A percentile compares a stretch with the other conserved stretches of the same genome.
Evolutionary conservation across 202 grass and related monocot species (phyloP).

Genomic region (Digitaria exilis): DNA sequence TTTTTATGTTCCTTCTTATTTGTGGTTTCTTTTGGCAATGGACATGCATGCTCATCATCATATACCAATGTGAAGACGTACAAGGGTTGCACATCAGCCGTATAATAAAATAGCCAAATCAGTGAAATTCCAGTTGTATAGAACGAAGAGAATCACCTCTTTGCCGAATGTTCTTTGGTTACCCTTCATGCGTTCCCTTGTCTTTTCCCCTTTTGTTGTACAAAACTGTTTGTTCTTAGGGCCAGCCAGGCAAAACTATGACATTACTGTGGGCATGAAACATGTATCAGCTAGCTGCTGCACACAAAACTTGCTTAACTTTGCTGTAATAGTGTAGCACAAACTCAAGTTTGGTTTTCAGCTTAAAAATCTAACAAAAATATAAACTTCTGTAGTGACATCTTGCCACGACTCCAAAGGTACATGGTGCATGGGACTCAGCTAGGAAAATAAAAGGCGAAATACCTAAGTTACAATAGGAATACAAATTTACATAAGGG

Average conservation of each 20-base stretch:
- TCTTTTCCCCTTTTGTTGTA: background rate
- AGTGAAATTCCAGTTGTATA: background rate
- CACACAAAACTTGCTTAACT: background rate
- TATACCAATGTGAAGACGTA: background rate
- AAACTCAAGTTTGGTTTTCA: background rate
- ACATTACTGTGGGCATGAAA: background rate
- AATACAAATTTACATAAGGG: background rate
- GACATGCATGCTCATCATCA: background rate
- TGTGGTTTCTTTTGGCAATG: background rate
- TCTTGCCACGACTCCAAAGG: background rate
- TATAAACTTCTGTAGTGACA: too few species aligned
- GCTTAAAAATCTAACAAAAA: background rate
- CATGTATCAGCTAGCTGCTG: background rate
- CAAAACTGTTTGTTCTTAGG: background rate
- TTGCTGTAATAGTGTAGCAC: background rate
- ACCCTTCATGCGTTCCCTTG: too few species aligned
- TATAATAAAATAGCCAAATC: background rate
- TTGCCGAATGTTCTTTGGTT: background rate
- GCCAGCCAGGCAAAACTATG: background rate
- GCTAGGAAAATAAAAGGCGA: too few species aligned
- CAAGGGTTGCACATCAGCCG: background rate
- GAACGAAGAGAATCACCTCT: background rate
- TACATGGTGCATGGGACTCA: background rate
- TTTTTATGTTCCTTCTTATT: too few species aligned
- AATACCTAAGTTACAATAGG: background rate